Conservation (phyloP, 257 asterid genomes). For the Gentiana straminea region DNA sequence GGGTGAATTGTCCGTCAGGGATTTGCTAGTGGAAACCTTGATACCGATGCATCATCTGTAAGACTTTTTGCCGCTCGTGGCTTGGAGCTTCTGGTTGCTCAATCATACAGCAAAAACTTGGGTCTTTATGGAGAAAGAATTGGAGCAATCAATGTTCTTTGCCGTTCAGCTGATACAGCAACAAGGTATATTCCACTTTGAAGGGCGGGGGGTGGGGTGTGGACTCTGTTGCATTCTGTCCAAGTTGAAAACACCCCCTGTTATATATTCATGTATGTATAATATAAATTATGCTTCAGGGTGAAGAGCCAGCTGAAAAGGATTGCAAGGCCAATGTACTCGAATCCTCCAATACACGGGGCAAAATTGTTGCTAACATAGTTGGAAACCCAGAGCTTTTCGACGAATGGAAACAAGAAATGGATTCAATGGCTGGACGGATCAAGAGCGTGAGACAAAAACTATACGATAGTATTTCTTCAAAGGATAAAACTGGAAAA, state of each 20-base stretch:
- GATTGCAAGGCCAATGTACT: conserved; percentile 96
- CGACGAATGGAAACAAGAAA: conserved; percentile 85
- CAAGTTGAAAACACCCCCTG: background rate
- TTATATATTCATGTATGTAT: too few relatives aligned
- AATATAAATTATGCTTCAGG: conserved; percentile 21
- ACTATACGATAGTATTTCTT: conserved; percentile 44
- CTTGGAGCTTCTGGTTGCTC: conserved; percentile 86
- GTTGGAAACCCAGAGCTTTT: conserved; percentile 75
- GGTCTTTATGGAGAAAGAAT: conserved; percentile 95
- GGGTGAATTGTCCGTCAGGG: conserved; percentile 41
- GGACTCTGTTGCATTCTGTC: too few relatives aligned
- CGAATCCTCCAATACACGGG: conserved; percentile 95
- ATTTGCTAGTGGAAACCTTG: conserved; percentile 98
- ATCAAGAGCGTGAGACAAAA: conserved; percentile 75
- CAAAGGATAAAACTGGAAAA: conserved; percentile 72
- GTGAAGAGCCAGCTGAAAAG: conserved; percentile 92
- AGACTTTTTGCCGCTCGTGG: conserved; percentile 92
- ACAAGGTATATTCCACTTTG: conserved; percentile 33
- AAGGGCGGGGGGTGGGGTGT: background rate
- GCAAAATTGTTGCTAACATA: conserved; percentile 86
- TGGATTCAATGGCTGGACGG: conserved; percentile 96
- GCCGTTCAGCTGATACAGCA: conserved; percentile 77
- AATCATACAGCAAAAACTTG: conserved; percentile 89
- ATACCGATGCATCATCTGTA: conserved; percentile 85
- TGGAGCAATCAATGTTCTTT: conserved; percentile 89